Conservation (phyloP, 2,329 filamentous ascomycete species). For the Ceratocystis cubensis region DNA sequence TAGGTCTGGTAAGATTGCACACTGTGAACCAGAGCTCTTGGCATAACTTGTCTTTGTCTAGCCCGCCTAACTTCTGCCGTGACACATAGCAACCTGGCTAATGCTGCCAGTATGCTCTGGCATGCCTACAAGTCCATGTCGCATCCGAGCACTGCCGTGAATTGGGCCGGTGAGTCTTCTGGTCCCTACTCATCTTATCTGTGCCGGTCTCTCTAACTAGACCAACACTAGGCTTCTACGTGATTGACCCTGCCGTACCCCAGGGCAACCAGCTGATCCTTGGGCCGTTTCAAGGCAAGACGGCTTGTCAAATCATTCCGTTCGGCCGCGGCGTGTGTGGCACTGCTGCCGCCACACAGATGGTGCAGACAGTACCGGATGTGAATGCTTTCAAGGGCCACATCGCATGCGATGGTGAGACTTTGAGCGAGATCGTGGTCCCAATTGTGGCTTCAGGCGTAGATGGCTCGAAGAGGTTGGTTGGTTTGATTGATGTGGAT, state of each 20-base stretch:
- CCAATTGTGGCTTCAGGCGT: conserved; percentile 42
- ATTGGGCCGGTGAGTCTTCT: conserved; percentile 53
- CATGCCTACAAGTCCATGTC: conserved; percentile 65
- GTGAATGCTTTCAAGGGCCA: conserved; percentile 66
- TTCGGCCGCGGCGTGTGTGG: conserved; percentile 69
- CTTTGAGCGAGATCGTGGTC: conserved; percentile 70
- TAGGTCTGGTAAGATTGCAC: conserved; percentile 2
- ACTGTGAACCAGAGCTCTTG: not conserved
- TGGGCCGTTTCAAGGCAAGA: conserved; percentile 68
- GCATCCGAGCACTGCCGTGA: conserved; percentile 52
- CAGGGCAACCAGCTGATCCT: conserved; percentile 48
- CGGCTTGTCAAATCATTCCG: conserved; percentile 64
- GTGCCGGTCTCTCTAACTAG: no score
- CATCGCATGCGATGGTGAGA: conserved; percentile 68
- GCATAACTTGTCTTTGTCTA: not conserved
- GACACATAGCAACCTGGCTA: conserved; percentile 55
- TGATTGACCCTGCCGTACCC: conserved; percentile 37
- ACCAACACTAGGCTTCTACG: conserved; percentile 52
- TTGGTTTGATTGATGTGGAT: conserved; percentile 70
- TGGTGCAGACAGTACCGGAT: conserved; percentile 56
- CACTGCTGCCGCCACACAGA: conserved; percentile 45
- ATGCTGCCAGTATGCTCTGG: conserved; percentile 64
- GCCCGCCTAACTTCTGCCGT: not conserved
- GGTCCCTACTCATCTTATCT: conserved; percentile 14
- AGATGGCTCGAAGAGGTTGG: conserved; percentile 35